Percentiles rank a stretch among this genome's conserved stretches.
phyloP scores from a whole-genome alignment of 2,329 filamentous ascomycete species.

The Teratosphaeria viscida region DNA sequence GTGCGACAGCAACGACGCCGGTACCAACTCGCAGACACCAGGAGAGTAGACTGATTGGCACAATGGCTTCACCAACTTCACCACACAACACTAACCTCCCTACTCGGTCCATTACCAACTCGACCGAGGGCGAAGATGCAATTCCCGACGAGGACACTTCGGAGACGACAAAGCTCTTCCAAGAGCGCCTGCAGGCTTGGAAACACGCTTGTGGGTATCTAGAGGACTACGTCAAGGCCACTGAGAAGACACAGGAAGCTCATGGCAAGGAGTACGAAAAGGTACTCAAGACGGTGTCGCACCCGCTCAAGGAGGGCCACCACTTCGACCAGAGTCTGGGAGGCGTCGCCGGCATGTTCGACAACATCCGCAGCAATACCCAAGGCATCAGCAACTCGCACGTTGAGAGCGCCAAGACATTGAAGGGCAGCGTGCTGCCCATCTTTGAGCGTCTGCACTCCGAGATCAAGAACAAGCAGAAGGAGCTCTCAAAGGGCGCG shows the following conservation, averaged over 20 bases:
- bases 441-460: conserved; percentile 84
- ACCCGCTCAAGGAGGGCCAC: conserved; percentile 76
- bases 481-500: conserved; percentile 74
- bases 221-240: conserved; percentile 76
- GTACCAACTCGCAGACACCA: background rate
- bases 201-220: conserved; percentile 88
- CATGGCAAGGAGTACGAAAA: conserved; percentile 94
- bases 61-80: conserved; percentile 5
- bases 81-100: conserved; percentile 17
- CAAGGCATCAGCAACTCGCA: conserved; percentile 84
- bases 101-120: conserved; percentile 20
- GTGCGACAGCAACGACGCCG: too few species aligned
- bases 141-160: conserved; percentile 40
- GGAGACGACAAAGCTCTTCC: conserved; percentile 53
- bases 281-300: conserved; percentile 81
- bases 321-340: conserved; percentile 90
- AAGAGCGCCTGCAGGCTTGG: conserved; percentile 85
- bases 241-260: conserved; percentile 74
- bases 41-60: background rate
- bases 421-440: conserved; percentile 77
- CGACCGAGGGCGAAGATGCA: conserved; percentile 34
- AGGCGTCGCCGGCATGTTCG: conserved; percentile 80
- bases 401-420: conserved; percentile 78
- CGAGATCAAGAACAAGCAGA: conserved; percentile 93
- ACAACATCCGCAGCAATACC: conserved; percentile 87